Percentiles rank a stretch among this genome's conserved stretches.
phyloP scores from a whole-genome alignment of 2,329 filamentous ascomycete genomes.

The Zalaria sp. region DNA sequence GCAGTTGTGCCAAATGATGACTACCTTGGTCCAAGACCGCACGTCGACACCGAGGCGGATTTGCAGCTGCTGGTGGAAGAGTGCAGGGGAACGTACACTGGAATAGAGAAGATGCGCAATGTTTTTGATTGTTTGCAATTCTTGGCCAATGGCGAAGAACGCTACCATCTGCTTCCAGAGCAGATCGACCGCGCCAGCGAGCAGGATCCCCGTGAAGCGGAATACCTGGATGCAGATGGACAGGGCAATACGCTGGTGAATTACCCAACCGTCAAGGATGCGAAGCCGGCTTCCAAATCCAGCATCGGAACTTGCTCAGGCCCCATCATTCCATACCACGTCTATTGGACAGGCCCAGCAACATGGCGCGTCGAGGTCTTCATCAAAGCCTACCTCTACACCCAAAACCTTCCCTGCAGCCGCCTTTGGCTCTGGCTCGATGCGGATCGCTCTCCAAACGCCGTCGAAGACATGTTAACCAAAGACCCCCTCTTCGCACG shows the following conservation, averaged over 20 bases:
- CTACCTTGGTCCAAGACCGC: constrained; percentile 35
- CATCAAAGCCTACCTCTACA: constrained; percentile 42
- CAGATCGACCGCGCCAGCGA: constrained; percentile 23
- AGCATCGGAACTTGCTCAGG: constrained; percentile 37
- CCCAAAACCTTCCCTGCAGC: constrained; percentile 41
- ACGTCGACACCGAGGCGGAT: constrained; percentile 40
- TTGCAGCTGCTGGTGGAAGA: constrained; percentile 37
- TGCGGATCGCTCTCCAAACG: constrained; percentile 35
- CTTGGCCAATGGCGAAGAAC: constrained; percentile 32
- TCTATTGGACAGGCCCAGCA: constrained; percentile 43
- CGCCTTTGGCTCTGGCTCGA: constrained; percentile 41
- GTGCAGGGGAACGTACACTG: constrained; percentile 36
- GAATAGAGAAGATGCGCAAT: constrained; percentile 41
- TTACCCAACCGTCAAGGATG: constrained; percentile 23
- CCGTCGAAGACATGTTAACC: constrained; percentile 36
- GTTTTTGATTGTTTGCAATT: constrained; percentile 39
- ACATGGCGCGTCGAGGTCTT: constrained; percentile 44
- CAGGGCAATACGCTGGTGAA: constrained; percentile 23
- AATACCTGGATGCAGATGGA: constrained; percentile 28
- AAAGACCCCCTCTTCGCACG: constrained; percentile 37
- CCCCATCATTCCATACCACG: constrained; percentile 41
- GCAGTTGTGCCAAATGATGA: constrained; percentile 37
- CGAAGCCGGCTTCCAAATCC: constrained; percentile 21
- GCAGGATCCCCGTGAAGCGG: constrained; percentile 27
- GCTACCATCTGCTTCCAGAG: constrained; percentile 36